A percentile compares a stretch with the other conserved stretches of the same genome.
Evolutionary conservation across 768 basidiomycete genomes (phyloP).

Genomic region (Vishniacozyma victoriae): DNA sequence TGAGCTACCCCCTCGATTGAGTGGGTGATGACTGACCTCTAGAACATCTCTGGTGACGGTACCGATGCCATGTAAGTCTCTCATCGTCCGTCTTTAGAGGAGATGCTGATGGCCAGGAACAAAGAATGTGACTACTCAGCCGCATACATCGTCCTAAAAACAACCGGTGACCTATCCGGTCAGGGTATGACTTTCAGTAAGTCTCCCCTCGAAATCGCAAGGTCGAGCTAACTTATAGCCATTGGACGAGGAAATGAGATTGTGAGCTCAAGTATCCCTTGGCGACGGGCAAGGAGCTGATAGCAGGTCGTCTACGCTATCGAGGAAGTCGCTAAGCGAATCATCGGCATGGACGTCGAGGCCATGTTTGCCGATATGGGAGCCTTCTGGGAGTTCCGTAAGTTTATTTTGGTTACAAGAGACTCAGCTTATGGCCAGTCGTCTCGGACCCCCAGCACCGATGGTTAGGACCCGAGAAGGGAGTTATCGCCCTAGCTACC

Average conservation of each 20-base stretch:
- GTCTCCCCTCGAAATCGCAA: constrained; percentile 6
- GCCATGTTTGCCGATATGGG: constrained; percentile 85
- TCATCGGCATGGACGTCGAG: constrained; percentile 75
- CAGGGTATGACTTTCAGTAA: constrained; percentile 51
- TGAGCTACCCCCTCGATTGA: constrained; percentile 7
- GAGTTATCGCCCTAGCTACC: constrained; percentile 84
- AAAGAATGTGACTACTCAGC: constrained; percentile 93
- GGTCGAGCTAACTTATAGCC: constrained; percentile 19
- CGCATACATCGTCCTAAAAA: constrained; percentile 76
- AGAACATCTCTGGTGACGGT: constrained; percentile 79
- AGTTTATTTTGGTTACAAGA: constrained; percentile 2
- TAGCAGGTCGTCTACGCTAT: constrained; percentile 76
- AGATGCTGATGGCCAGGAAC: constrained; percentile 56
- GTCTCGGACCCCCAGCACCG: constrained; percentile 82
- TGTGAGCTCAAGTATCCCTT: constrained; percentile 50
- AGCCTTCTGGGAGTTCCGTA: constrained; percentile 69
- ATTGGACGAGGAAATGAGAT: constrained; percentile 80
- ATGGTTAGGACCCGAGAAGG: constrained; percentile 95
- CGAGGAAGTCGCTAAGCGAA: constrained; percentile 67
- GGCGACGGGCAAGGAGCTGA: background rate
- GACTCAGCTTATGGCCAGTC: constrained; percentile 44
- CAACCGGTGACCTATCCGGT: constrained; percentile 66
- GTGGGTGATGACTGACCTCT: background rate
- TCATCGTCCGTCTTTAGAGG: background rate
- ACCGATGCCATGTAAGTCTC: constrained; percentile 76